These are phyloP conservation scores for Acanthamoeba triangularis DNA, from an alignment of 208 protist species.

Conservation along the genomic window DNA sequence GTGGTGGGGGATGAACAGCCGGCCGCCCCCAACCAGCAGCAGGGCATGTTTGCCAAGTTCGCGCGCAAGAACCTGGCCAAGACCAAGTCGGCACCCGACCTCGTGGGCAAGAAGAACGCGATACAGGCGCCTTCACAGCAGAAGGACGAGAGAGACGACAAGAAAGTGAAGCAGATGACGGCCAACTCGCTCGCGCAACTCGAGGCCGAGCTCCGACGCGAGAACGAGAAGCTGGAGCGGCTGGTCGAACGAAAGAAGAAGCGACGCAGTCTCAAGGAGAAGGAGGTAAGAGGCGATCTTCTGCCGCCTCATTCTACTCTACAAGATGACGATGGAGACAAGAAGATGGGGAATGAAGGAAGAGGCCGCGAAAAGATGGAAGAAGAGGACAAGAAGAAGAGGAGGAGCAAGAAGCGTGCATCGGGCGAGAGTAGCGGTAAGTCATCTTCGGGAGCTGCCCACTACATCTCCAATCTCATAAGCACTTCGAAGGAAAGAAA, in stretches of 20 bases:
- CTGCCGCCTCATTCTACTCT: too few relatives aligned
- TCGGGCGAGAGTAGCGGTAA: background rate
- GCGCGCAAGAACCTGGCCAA: constrained; percentile 24
- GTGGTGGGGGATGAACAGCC: background rate
- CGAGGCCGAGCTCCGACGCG: constrained; percentile 4
- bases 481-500: background rate
- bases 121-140: background rate
- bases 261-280: constrained; percentile 21
- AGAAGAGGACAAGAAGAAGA: constrained; percentile 25
- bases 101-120: background rate
- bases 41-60: constrained; percentile 66
- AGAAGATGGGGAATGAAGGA: background rate
- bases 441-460: background rate
- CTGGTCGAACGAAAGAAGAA: constrained; percentile 14
- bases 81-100: constrained; percentile 49
- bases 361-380: background rate
- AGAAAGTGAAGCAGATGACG: constrained; percentile 1
- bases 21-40: background rate
- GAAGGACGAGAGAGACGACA: background rate
- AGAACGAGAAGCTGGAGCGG: constrained; percentile 34
- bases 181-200: background rate
- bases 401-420: background rate
- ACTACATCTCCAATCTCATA: background rate
- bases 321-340: background rate
- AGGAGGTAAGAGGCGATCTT: background rate